Conservation (phyloP, 2,329 filamentous ascomycete species). For the Pseudogymnoascus pannorum region DNA sequence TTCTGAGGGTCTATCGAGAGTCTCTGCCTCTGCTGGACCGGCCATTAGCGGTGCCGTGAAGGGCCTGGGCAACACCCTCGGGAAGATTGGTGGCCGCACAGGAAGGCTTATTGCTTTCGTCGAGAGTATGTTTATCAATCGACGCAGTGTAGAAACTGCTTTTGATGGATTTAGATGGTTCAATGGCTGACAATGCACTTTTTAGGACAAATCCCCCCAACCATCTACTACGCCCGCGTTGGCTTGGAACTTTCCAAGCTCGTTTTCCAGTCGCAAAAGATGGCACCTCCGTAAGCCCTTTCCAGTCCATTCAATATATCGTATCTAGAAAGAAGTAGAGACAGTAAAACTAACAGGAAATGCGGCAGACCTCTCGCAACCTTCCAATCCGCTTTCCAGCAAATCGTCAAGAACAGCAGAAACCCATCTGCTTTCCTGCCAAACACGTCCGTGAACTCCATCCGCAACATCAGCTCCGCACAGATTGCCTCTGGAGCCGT, state of each 20-base stretch:
- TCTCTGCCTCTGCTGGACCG: conserved; percentile 71
- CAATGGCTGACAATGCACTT: conserved; percentile 9
- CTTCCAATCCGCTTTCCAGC: conserved; percentile 82
- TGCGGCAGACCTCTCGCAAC: conserved; percentile 60
- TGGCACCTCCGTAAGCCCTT: conserved; percentile 82
- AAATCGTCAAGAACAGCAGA: conserved; percentile 60
- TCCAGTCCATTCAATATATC: not conserved
- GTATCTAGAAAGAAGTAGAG: not conserved
- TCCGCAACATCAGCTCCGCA: conserved; percentile 63
- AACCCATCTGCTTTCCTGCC: conserved; percentile 57
- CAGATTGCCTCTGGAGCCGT: conserved; percentile 70
- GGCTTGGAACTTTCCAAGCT: conserved; percentile 81
- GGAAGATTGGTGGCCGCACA: conserved; percentile 75
- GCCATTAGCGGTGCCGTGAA: conserved; percentile 67
- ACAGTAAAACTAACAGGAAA: not conserved
- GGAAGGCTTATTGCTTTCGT: conserved; percentile 71
- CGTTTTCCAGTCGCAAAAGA: conserved; percentile 80
- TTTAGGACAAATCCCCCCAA: conserved; percentile 73
- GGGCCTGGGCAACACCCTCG: conserved; percentile 57
- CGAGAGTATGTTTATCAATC: conserved; percentile 62
- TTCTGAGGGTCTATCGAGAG: conserved; percentile 73
- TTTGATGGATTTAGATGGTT: conserved; percentile 12
- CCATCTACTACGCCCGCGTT: conserved; percentile 88
- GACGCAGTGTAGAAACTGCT: conserved; percentile 12
- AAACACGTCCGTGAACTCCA: conserved; percentile 42